Base-by-base conservation (phyloP, 1,284 basidiomycete species). In the Boletus austroedulis region DNA sequence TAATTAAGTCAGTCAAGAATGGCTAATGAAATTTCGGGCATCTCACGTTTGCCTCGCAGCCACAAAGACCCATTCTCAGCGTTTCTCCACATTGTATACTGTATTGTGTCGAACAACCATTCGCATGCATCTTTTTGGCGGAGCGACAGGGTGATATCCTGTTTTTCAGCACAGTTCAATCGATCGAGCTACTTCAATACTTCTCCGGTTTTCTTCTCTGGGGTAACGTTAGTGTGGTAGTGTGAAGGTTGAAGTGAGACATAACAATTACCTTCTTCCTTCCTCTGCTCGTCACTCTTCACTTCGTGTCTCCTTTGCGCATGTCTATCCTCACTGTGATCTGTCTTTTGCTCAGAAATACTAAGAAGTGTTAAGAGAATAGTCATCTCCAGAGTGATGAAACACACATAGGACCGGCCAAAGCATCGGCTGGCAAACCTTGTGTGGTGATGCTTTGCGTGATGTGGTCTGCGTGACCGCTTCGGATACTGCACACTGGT, bases 41-140 rank as follows among this genome's bases (percentile, higher is more conserved):
- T 21, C 50, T 46, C 19, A 55, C 55, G 28, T 56, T 55, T 56
- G 43, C 51, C 26, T 28, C 26, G 26, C 26, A 28, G 26, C 26
- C 26, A 28, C 26, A 28, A 28, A 28, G 26, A 28, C 23, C 24
- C 5, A 24, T 29, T 45, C 17, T 26, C 23, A 9, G 12, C 1
- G 28, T 52, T 38, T 36, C 7, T 34, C 54, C 54, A 56, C 17
- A 10, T 21, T 24, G 31, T 38, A 24, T 56, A 56, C 19, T 46
- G 50, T 4, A 34, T 21, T 17, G 51, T 56, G 23, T 46, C 51
- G 24, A 56, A 46, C 21, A 56, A 11, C 55, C 55, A 56, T 29
- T 40, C n/a, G 21, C 55, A 56, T 3, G 51, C 55, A 26, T 55
- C 32, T n/a, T 36, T 21, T 26, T 55, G 55, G 34, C 51, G 55